Base-by-base conservation (phyloP, 345 rosid species). In the Populus pruinosa region DNA sequence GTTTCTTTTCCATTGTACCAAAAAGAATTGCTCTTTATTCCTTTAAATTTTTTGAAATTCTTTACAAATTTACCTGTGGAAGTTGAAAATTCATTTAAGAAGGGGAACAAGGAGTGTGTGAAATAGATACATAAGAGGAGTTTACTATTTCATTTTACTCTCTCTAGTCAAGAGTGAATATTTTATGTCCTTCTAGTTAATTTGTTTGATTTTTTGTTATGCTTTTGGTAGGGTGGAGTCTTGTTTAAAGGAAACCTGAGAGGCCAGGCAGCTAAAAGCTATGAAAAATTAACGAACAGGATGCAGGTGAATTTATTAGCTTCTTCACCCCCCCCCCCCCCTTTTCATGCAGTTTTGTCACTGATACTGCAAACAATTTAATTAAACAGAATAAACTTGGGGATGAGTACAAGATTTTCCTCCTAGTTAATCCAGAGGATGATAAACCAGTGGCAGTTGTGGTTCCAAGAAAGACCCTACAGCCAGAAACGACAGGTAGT, bases 381-480 rank as follows among this genome's bases (percentile, higher is more conserved):
- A 38, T 72, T 36, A 27, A 67, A 63, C 94, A 95, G 98, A 91
- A 89, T 78, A 87, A 90, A 79, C 88, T 95, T 82, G 96, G 89
- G 33, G 97, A 93, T 73, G 82, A 88, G 76, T 92, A 95, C 85
- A 92, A 91, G 88, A 89, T 93, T 80, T 93, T 95, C 82, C 92
- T 95, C 78, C 87, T 93, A 77, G 77, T 88, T 80, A 91, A 91
- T 88, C 99, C 96, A 36, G 98, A 93, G 87, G 97, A 95, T 87
- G 94, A 95, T 84, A 91, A 90, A 79, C 99, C 99, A 72, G 91
- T 95, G 75, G 99, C 92, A 4, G 99, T 95, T 82, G 94, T 95
- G 77, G 99, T 93, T 80, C 98, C 98, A 62, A 84, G 87, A 82
- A 86, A 69, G 71, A 87, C 92, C 73, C 85, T 95, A 84, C 98